Evolutionary conservation across 2,329 filamentous ascomycete species (phyloP), one percentile per base, ranked within the genome.

Genomic region (Aphanoascus verrucosus): DNA sequence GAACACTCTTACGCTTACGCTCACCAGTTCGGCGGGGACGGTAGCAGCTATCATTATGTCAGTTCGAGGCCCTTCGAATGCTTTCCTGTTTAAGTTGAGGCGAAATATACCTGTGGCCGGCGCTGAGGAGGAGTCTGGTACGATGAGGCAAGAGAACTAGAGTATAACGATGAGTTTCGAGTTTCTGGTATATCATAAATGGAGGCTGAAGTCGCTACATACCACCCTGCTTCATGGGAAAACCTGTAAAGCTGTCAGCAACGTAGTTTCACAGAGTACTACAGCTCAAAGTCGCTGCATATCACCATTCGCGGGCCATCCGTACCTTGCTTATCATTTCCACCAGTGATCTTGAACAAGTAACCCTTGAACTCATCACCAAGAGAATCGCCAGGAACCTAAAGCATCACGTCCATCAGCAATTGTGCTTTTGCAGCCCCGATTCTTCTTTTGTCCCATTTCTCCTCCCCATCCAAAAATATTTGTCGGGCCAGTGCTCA

Each of bases 341-440:
- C 93, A 72, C 93, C 94, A 69, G 93, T 98, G 81, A 98, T 97
- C 74, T 84, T 86, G 85, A 98, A 89, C 80, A 98, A 85, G 82
- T 98, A 98, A 77, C 93, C 93, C 83, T 96, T 96, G 87, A 94
- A 98, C 80, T 98, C 93, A 73, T 97, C 90, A 71, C 93, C 93
- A 70, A 98, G 82, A 72, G 84, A 86, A 80, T 98, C 94, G 70
- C 86, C 93, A 67, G 86, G 77, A 67, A 98, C 87, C 80, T 96
- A 67, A 57, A 64, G 19, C 17, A 38, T 23, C 42, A 43, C 37
- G 59, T 55, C 14, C 20, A 57, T 52, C 32, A 66, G 68, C 65
- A 69, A 65, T 60, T 60, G 62, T 60, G 49, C 59, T 57, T 60
- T 56, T 61, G 48, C 49, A 38, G 55, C 55, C 56, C 32, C 28